These are phyloP conservation scores for Tuber aestivum DNA, from an alignment of 495 filamentous ascomycete genomes.

Conservation along the genomic window DNA sequence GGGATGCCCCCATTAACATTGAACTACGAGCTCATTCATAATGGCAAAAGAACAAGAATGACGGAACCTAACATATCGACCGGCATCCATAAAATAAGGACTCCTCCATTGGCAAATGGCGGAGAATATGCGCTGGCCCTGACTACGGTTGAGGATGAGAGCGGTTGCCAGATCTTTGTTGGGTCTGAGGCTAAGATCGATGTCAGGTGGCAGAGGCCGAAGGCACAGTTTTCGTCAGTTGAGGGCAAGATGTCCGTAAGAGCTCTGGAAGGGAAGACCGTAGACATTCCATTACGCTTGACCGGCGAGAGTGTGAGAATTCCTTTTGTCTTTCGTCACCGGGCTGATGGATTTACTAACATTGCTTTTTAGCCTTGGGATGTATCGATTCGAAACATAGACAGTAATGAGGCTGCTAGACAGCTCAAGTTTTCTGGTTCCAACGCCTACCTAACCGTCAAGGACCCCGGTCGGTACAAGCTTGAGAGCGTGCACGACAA, in stretches of 20 bases:
- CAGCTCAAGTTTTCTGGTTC: constrained; percentile 53
- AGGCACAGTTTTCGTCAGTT: constrained; percentile 72
- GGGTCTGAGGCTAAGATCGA: constrained; percentile 75
- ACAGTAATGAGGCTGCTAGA: constrained; percentile 45
- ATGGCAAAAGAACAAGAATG: constrained; percentile 69
- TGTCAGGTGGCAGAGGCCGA: constrained; percentile 78
- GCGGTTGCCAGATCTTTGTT: constrained; percentile 74
- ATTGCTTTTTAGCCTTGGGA: constrained; percentile 58
- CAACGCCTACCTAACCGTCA: constrained; percentile 66
- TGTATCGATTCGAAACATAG: constrained; percentile 63
- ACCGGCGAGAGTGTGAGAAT: constrained; percentile 57
- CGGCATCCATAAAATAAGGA: constrained; percentile 61
- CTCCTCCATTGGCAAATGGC: constrained; percentile 63
- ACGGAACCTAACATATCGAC: constrained; percentile 58
- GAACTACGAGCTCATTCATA: constrained; percentile 90
- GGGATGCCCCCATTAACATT: constrained; percentile 83
- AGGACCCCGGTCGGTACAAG: constrained; percentile 65
- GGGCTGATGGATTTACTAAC: constrained; percentile 7
- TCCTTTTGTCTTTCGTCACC: background rate
- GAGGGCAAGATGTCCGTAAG: constrained; percentile 66
- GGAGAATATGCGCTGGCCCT: constrained; percentile 83
- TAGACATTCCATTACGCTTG: constrained; percentile 73
- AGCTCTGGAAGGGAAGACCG: constrained; percentile 65
- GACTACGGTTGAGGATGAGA: constrained; percentile 75
- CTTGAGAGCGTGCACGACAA: constrained; percentile 69